A percentile compares a stretch with the other conserved stretches of the same genome.
phyloP scores from a whole-genome alignment of 345 rosid genomes.

The Eucalyptus virginea region DNA sequence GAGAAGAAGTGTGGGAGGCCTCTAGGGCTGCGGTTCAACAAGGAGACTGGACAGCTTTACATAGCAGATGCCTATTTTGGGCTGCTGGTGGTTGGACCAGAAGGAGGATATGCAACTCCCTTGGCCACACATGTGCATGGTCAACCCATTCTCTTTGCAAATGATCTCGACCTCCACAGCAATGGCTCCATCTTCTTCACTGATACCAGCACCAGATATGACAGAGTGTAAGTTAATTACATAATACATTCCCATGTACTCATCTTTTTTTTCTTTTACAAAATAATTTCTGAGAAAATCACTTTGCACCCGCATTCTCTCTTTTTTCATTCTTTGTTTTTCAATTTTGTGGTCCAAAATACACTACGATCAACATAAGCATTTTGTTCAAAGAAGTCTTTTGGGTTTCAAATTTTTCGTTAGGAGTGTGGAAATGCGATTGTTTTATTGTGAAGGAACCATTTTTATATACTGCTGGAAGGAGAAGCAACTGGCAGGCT shows the following conservation, averaged over 20 bases:
- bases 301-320: neutral
- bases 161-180: constrained; percentile 74
- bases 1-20: constrained; percentile 89
- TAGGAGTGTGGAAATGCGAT: neutral
- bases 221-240: constrained; percentile 50
- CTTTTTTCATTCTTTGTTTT: neutral
- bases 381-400: neutral
- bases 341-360: neutral
- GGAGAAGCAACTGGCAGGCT: constrained; percentile 93
- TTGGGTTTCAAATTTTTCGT: neutral
- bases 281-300: neutral
- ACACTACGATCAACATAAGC: neutral
- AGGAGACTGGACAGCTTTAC: constrained; percentile 48
- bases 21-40: constrained; percentile 72
- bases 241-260: neutral
- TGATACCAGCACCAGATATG: constrained; percentile 84
- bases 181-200: constrained; percentile 96
- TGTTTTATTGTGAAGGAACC: constrained; percentile 33
- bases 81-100: constrained; percentile 65
- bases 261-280: neutral
- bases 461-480: constrained; percentile 85
- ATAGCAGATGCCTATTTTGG: constrained; percentile 96
- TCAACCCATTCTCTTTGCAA: constrained; percentile 73
- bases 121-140: constrained; percentile 66
- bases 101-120: constrained; percentile 78